A percentile compares a stretch with the other conserved stretches of the same genome.
phyloP scores from a whole-genome alignment of 2,329 filamentous ascomycete genomes.

The Samsoniella hepiali region DNA sequence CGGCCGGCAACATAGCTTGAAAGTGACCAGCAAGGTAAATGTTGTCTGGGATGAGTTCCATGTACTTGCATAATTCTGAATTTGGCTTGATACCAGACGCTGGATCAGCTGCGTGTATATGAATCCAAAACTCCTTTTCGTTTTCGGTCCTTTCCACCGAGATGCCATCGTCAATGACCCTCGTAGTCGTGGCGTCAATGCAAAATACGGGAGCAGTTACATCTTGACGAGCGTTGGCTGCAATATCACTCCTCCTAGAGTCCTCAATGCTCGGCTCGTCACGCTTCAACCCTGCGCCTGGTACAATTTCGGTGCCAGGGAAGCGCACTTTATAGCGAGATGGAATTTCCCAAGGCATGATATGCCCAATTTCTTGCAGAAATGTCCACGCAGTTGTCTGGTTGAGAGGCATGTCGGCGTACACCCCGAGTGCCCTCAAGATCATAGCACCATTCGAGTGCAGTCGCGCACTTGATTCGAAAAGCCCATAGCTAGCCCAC shows the following conservation, averaged over 20 bases:
- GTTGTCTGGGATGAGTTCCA: conserved; percentile 58
- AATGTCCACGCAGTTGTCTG: conserved; percentile 58
- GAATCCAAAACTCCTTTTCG: conserved; percentile 65
- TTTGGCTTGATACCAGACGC: conserved; percentile 64
- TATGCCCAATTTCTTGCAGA: conserved; percentile 70
- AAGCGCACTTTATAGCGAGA: conserved; percentile 59
- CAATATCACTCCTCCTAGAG: conserved; percentile 41
- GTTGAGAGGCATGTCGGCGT: conserved; percentile 44
- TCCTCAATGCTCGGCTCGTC: conserved; percentile 31
- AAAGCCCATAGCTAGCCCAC: conserved; percentile 59
- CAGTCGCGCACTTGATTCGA: conserved; percentile 49
- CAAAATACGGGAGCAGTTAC: conserved; percentile 61
- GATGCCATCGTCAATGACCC: conserved; percentile 76
- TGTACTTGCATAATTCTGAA: conserved; percentile 56
- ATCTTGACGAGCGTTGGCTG: conserved; percentile 51
- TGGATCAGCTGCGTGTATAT: conserved; percentile 76
- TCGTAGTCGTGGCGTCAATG: conserved; percentile 64
- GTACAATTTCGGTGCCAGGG: conserved; percentile 44
- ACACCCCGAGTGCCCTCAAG: conserved; percentile 59
- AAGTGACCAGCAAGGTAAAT: conserved; percentile 58
- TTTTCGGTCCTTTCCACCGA: conserved; percentile 61
- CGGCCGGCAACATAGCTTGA: conserved; percentile 54
- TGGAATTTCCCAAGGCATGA: conserved; percentile 68
- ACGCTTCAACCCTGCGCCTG: conserved; percentile 41
- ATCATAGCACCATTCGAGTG: conserved; percentile 63